These are phyloP conservation scores for Ceratorhiza oryzae-sativae DNA, from an alignment of 1,284 basidiomycete species.

Conservation along the genomic window DNA sequence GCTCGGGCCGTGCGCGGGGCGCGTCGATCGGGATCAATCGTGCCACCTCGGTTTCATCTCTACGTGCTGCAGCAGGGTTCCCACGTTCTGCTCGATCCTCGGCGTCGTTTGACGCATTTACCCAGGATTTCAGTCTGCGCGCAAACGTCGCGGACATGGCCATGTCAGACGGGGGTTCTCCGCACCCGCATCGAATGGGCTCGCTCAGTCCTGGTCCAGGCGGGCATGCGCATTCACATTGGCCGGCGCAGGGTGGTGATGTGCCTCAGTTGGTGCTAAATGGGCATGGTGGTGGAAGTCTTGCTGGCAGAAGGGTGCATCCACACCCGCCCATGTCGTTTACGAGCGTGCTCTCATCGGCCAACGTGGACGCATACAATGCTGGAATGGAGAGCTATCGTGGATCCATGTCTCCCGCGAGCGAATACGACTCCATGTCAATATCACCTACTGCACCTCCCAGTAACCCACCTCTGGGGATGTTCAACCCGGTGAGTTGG, in stretches of 20 bases:
- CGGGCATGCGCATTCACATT: constrained; percentile 1
- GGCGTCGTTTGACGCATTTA: constrained; percentile 67
- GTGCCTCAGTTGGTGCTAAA: constrained; percentile 21
- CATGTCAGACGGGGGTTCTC: constrained; percentile 7
- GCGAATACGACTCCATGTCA: constrained; percentile 15
- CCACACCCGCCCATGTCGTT: constrained; percentile 12
- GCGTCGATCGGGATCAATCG: constrained; percentile 59
- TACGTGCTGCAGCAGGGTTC: constrained; percentile 68
- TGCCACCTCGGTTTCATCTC: constrained; percentile 76
- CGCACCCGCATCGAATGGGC: constrained; percentile 15
- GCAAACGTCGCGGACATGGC: constrained; percentile 6
- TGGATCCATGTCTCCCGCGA: constrained; percentile 16
- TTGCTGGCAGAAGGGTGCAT: background rate
- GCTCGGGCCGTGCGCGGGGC: constrained; percentile 47
- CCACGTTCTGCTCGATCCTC: constrained; percentile 77
- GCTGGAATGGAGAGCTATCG: background rate
- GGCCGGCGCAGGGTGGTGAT: background rate
- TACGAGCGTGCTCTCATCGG: constrained; percentile 5
- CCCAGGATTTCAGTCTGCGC: constrained; percentile 65
- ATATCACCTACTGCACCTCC: background rate
- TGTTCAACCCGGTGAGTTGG: constrained; percentile 10
- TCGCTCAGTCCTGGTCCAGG: constrained; percentile 26
- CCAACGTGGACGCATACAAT: background rate
- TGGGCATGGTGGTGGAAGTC: background rate
- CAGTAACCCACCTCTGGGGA: background rate